Evolutionary conservation across 1,284 basidiomycete genomes (phyloP).

Genomic region (Phlebopus sp.): DNA sequence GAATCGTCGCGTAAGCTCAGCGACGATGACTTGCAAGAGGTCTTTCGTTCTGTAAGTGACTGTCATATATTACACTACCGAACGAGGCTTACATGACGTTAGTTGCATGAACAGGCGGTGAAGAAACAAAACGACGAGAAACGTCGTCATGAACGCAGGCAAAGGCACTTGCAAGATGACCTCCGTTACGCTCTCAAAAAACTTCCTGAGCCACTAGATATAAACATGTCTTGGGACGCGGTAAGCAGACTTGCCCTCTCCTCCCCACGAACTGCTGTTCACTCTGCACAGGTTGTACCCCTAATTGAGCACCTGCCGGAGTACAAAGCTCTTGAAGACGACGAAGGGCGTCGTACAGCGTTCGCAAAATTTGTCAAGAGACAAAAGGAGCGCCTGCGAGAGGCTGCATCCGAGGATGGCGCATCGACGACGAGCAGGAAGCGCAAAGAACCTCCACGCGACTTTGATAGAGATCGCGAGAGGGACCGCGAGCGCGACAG

Average conservation of each 20-base stretch:
- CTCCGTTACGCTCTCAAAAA: constrained; percentile 95
- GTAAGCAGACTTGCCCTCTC: constrained; percentile 40
- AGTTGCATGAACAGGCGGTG: constrained; percentile 71
- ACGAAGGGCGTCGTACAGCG: constrained; percentile 74
- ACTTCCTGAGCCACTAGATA: constrained; percentile 73
- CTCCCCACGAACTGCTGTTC: not conserved
- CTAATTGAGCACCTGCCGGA: constrained; percentile 79
- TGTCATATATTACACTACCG: not conserved
- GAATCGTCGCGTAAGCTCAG: constrained; percentile 47
- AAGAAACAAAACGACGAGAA: constrained; percentile 80
- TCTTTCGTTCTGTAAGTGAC: constrained; percentile 64
- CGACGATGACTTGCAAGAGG: constrained; percentile 54
- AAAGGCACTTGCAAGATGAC: constrained; percentile 91
- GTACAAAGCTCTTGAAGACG: constrained; percentile 80
- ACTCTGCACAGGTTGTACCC: constrained; percentile 54
- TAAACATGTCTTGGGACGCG: constrained; percentile 74
- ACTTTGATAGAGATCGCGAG: constrained; percentile 40
- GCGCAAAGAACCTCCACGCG: constrained; percentile 66
- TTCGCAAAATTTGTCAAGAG: constrained; percentile 85
- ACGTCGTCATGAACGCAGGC: constrained; percentile 76
- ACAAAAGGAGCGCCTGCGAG: constrained; percentile 82
- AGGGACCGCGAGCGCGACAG: constrained; percentile 40
- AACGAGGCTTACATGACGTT: constrained; percentile 7
- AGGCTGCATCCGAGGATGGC: constrained; percentile 76
- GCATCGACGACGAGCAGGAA: constrained; percentile 72